Evolutionary conservation across 2,329 filamentous ascomycete species (phyloP).

Genomic region (Lachnellula cervina): DNA sequence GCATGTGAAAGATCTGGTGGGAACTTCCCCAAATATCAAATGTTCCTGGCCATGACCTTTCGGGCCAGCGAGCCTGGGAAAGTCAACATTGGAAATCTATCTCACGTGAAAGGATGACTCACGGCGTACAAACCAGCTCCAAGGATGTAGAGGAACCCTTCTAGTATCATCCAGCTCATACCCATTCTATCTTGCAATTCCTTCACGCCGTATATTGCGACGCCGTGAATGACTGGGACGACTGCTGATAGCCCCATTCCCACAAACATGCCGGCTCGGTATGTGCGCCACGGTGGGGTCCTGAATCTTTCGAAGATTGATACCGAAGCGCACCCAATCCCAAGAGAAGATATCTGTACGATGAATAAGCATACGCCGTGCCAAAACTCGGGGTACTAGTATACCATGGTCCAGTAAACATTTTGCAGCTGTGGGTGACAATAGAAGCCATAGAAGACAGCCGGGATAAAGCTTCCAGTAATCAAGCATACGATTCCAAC

Average conservation of each 20-base stretch:
- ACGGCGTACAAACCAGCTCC: conserved; percentile 85
- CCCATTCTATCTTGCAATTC: conserved; percentile 70
- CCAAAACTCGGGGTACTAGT: conserved; percentile 25
- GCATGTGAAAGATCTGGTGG: conserved; percentile 92
- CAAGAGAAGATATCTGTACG: conserved; percentile 69
- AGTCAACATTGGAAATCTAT: conserved; percentile 12
- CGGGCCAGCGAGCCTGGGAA: conserved; percentile 68
- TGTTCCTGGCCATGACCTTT: conserved; percentile 67
- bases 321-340: conserved; percentile 68
- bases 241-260: conserved; percentile 79
- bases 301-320: conserved; percentile 80
- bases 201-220: conserved; percentile 60
- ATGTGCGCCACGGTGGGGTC: conserved; percentile 76
- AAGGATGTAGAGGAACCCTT: conserved; percentile 79
- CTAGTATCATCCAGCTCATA: conserved; percentile 71
- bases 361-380: not conserved
- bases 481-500: conserved; percentile 90
- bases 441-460: conserved; percentile 81
- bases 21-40: conserved; percentile 93
- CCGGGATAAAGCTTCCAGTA: conserved; percentile 84
- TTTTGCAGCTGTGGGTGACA: conserved; percentile 61
- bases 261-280: conserved; percentile 86
- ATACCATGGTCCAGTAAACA: conserved; percentile 70
- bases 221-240: conserved; percentile 75
- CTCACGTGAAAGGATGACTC: conserved; percentile 32